Evolutionary conservation across 768 basidiomycete genomes (phyloP).

Genomic region (Termitomyces eurrhizus): DNA sequence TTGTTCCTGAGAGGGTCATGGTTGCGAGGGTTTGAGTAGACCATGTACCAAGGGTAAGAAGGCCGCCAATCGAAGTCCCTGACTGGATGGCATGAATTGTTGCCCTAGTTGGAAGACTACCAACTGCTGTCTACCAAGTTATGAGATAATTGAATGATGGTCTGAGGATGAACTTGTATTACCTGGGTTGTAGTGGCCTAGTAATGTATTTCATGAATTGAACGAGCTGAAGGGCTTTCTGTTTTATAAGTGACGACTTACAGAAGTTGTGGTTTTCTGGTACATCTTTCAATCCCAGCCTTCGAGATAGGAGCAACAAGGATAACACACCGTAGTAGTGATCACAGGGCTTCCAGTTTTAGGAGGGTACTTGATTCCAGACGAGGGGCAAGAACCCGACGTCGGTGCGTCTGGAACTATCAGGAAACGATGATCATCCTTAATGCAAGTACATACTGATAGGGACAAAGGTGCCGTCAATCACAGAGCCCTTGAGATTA

Average conservation of each 20-base stretch:
- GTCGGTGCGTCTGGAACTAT: constrained; percentile 43
- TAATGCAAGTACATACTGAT: constrained; percentile 42
- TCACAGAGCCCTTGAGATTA: constrained; percentile 58
- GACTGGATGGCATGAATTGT: constrained; percentile 39
- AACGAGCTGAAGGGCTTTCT: not conserved
- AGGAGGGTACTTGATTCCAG: constrained; percentile 56
- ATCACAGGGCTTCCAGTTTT: constrained; percentile 35
- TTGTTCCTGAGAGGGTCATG: constrained; percentile 43
- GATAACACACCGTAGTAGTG: constrained; percentile 17
- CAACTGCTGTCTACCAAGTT: constrained; percentile 11
- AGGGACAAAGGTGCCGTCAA: constrained; percentile 60
- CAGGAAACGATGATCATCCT: not conserved
- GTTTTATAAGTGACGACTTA: constrained; percentile 3
- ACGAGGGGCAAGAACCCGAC: constrained; percentile 47
- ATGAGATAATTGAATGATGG: not conserved
- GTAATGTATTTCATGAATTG: not conserved
- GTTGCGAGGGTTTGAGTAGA: constrained; percentile 59
- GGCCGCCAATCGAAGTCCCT: constrained; percentile 40
- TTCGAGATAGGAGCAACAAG: not conserved
- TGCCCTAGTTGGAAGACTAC: constrained; percentile 40
- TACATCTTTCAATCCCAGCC: not conserved
- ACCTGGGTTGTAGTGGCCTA: constrained; percentile 16
- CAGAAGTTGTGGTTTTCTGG: constrained; percentile 15
- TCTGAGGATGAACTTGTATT: not conserved
- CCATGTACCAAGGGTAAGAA: constrained; percentile 55